Evolutionary conservation across 495 filamentous ascomycete genomes (phyloP).

Genomic region (Lentithecium fluviatile): DNA sequence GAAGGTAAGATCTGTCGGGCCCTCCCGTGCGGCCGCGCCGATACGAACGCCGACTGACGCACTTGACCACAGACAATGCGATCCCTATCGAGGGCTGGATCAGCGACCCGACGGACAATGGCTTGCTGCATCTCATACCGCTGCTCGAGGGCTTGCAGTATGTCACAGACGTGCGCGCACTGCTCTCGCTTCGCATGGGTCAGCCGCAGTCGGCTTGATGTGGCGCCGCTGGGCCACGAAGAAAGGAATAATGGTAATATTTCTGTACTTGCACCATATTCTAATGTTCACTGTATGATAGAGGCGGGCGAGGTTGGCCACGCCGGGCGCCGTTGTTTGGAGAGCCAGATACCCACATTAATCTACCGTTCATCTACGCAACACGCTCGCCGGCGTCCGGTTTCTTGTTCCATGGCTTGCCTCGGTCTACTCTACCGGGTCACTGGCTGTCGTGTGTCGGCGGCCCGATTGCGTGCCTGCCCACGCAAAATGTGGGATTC

Average conservation of each 20-base stretch:
- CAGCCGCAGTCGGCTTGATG: constrained; percentile 53
- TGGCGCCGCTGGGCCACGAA: background rate
- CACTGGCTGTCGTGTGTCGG: background rate
- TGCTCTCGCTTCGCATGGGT: constrained; percentile 82
- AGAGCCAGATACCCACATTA: constrained; percentile 7
- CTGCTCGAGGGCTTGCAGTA: constrained; percentile 93
- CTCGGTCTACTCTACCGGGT: no score
- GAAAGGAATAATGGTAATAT: background rate
- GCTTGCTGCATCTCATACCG: constrained; percentile 88
- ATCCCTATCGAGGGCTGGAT: constrained; percentile 95
- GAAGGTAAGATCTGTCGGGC: constrained; percentile 62
- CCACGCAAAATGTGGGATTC: constrained; percentile 15
- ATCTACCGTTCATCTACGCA: no score
- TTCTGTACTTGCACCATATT: background rate
- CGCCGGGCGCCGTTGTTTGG: constrained; percentile 16
- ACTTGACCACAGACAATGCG: constrained; percentile 68
- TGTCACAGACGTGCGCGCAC: constrained; percentile 87
- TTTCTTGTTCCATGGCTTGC: no score
- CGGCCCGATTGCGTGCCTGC: background rate
- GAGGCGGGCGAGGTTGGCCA: constrained; percentile 20
- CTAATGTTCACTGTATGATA: constrained; percentile 22
- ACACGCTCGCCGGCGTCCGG: no score
- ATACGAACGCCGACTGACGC: constrained; percentile 27
- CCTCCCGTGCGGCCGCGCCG: constrained; percentile 15
- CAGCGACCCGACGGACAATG: constrained; percentile 84